Conservation (phyloP, 176 grass and related monocot species). For the Triticum turgidum region DNA sequence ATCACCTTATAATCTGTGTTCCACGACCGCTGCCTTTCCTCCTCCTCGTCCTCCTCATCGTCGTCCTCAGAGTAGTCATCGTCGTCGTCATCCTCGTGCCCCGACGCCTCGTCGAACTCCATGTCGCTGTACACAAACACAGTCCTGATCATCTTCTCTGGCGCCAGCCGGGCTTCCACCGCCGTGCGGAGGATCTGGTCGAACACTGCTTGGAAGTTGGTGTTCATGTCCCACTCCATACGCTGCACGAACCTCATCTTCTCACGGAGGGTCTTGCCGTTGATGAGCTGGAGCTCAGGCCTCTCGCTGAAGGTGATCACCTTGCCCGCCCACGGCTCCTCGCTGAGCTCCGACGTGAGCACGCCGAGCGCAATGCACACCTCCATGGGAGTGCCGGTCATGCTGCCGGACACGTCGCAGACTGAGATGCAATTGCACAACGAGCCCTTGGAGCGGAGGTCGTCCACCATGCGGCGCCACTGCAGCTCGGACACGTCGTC, state of each 20-base stretch:
- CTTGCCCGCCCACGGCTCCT: too few species aligned
- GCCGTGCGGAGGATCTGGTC: not conserved
- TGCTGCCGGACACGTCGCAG: too few species aligned
- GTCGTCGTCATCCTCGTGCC: too few species aligned
- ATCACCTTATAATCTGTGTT: not conserved
- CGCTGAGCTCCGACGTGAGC: too few species aligned
- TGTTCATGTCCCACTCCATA: not conserved
- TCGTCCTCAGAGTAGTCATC: not conserved
- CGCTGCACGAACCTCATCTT: too few species aligned
- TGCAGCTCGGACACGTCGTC: not conserved
- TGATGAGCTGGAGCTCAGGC: too few species aligned
- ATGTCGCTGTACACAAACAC: slow-evolving; percentile 72
- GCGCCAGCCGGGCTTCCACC: not conserved
- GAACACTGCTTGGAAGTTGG: slow-evolving; percentile 16
- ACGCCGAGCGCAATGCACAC: too few species aligned
- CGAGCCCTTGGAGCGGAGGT: not conserved
- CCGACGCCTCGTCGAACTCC: slow-evolving; percentile 60
- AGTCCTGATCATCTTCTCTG: not conserved
- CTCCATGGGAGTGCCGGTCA: too few species aligned
- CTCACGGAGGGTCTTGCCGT: too few species aligned
- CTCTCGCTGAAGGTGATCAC: too few species aligned
- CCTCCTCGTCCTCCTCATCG: not conserved
- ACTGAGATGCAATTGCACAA: too few species aligned
- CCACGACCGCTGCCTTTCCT: not conserved
- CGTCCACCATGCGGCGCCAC: not conserved